A percentile compares a stretch with the other conserved stretches of the same genome.
phyloP scores from a whole-genome alignment of 2,329 filamentous ascomycete species.

The Xylariales sp. region DNA sequence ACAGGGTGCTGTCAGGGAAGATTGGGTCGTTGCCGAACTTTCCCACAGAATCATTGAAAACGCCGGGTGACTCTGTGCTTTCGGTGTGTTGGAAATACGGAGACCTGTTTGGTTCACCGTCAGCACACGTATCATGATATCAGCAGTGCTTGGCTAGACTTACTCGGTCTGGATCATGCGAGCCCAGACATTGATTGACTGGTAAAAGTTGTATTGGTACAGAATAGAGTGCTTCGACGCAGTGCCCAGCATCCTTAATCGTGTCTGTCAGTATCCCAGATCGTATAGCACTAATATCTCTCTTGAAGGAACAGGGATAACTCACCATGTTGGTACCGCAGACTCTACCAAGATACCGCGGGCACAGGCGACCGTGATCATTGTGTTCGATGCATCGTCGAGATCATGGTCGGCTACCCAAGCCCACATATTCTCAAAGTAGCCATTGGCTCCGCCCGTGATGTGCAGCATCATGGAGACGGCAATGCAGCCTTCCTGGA shows the following conservation, averaged over 20 bases:
- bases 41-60: background rate
- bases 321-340: conserved; percentile 27
- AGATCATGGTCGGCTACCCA: conserved; percentile 65
- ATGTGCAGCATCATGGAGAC: conserved; percentile 50
- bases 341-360: background rate
- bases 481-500: conserved; percentile 53
- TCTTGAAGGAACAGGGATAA: too few relatives aligned
- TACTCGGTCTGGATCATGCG: conserved; percentile 63
- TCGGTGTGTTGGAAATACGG: conserved; percentile 60
- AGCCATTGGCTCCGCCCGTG: conserved; percentile 39
- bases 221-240: conserved; percentile 28
- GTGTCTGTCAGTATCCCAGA: too few relatives aligned
- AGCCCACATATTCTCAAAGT: conserved; percentile 54
- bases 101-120: background rate
- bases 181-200: conserved; percentile 59
- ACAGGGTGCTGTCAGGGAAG: background rate
- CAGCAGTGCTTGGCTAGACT: background rate
- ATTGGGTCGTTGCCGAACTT: conserved; percentile 1
- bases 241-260: too few relatives aligned
- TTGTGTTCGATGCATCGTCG: background rate
- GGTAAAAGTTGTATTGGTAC: conserved; percentile 60
- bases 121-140: background rate
- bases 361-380: background rate
- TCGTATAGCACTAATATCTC: too few relatives aligned
- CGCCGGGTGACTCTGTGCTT: conserved; percentile 12